Conservation (phyloP, 176 grass and related monocot genomes). For the Rhynchospora breviuscula region DNA sequence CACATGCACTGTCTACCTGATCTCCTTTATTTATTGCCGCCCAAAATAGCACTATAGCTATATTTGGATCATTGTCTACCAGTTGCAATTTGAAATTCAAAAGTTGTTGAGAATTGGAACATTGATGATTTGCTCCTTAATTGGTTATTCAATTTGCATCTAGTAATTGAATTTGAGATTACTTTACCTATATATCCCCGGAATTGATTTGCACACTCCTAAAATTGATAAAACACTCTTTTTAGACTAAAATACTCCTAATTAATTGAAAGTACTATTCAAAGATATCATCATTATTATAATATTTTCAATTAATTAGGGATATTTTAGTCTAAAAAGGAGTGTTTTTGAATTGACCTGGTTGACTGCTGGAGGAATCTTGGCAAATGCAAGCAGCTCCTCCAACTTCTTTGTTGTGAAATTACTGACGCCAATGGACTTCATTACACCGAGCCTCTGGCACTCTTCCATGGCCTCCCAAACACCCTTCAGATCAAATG, state of each 20-base stretch:
- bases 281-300: no score
- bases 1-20: conserved; percentile 88
- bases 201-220: no score
- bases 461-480: conserved; percentile 62
- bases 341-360: conserved; percentile 18
- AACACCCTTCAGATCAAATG: conserved; percentile 45
- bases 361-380: conserved; percentile 47
- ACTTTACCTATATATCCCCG: no score
- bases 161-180: no score
- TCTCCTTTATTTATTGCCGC: conserved; percentile 84
- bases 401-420: conserved; percentile 51
- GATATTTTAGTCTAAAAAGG: no score
- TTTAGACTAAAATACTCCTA: no score
- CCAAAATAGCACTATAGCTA: conserved; percentile 90
- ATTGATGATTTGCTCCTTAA: not conserved
- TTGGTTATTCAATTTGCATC: no score
- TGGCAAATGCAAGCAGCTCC: conserved; percentile 20
- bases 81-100: conserved; percentile 29
- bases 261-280: no score
- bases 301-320: no score
- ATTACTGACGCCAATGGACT: conserved; percentile 55
- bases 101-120: not conserved
- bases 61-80: conserved; percentile 88
- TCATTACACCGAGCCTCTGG: conserved; percentile 43
- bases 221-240: no score